Evolutionary conservation across 257 asterid genomes (phyloP).

Genomic region (Plantago ovata): DNA sequence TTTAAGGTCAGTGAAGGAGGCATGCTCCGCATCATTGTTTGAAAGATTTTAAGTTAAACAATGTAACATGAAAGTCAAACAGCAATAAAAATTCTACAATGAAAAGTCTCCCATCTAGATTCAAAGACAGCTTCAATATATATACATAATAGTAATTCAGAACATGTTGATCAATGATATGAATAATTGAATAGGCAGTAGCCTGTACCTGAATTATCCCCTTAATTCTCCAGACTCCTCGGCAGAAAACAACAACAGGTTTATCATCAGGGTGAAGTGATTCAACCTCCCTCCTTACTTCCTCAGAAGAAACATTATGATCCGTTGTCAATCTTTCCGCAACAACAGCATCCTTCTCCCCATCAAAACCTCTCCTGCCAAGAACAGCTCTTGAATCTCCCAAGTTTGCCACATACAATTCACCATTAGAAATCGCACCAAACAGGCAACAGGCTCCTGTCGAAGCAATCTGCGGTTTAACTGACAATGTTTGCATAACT

Average conservation of each 20-base stretch:
- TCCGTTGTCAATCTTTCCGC: constrained; percentile 85
- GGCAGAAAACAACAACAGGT: constrained; percentile 59
- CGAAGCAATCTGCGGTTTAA: constrained; percentile 69
- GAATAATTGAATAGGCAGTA: not conserved
- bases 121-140: not conserved
- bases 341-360: constrained; percentile 50
- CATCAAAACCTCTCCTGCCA: constrained; percentile 63
- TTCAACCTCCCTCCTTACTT: constrained; percentile 84
- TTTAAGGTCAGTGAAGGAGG: not conserved
- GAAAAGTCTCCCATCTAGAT: constrained; percentile 3
- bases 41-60: not conserved
- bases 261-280: constrained; percentile 79
- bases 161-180: not conserved
- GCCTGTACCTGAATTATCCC: constrained; percentile 86
- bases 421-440: constrained; percentile 75
- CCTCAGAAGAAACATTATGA: constrained; percentile 77
- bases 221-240: constrained; percentile 96
- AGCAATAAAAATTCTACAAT: constrained; percentile 2
- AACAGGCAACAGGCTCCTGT: constrained; percentile 86
- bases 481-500: constrained; percentile 57
- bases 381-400: constrained; percentile 98
- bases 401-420: constrained; percentile 73
- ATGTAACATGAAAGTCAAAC: constrained; percentile 4
- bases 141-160: not conserved
- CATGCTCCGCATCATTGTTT: constrained; percentile 4